Base-by-base conservation (phyloP, 2,329 filamentous ascomycete genomes). In the Cladophialophora exuberans region DNA sequence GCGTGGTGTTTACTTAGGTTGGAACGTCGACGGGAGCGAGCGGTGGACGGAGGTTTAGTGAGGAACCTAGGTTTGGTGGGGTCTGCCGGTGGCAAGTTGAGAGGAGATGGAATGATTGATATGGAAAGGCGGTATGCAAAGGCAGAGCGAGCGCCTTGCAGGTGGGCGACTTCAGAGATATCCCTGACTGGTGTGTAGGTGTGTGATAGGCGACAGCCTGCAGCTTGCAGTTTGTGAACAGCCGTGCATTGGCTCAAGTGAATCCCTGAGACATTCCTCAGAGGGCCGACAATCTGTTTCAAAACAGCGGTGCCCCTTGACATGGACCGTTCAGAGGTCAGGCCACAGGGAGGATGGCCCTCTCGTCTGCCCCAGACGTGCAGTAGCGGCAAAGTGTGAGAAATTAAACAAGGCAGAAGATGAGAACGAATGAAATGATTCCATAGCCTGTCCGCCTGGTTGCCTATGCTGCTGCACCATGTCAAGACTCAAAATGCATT, bases 271-370 rank as follows among this genome's bases (percentile, higher is more conserved):
- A 22, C 41, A 52, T 47, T 23, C 26, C 33, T 22, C 33, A 54
- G 31, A 54, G 42, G 45, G 51, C 52, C 31, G 47, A 44, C 38
- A 45, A 36, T 15, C 31, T 25, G 22, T 13, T 42, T 20, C 50
- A 50, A 60, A 60, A 60, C 45, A 30, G 54, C 46, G 57, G 54
- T 57, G 53, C 44, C 50, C 35, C 47, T 38, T 25, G 17, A 42
- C 23, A 36, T 45, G 39, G 53, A 15, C 22, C n/a, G n/a, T n/a
- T n/a, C n/a, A n/a, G n/a, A n/a, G n/a, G n/a, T n/a, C n/a, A n/a
- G 44, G 25, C 35, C 28, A 50, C 20, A 50, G 17, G 39, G 18
- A 46, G 46, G 23, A 51, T 31, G 42, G 33, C 46, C n/a, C n/a
- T n/a, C 45, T 54, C 52, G 46, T 36, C 35, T 33, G 56, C 50